A percentile compares a stretch with the other conserved stretches of the same genome.
Conservation (phyloP, 257 asterid species). For the Nicotiana benthamiana region DNA sequence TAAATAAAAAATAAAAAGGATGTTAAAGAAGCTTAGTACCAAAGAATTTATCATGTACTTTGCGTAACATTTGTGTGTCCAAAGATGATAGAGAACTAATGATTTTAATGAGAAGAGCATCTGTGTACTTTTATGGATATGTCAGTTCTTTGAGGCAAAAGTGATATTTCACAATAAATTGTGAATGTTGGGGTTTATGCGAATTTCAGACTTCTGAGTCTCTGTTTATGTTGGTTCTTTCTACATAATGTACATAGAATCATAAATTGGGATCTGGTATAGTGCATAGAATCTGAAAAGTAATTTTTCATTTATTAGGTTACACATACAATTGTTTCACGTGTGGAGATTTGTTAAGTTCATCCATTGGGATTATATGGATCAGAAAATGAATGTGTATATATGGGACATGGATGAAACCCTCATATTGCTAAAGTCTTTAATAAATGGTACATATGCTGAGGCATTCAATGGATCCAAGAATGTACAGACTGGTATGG, state of each 20-base stretch:
- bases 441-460: slow-evolving; percentile 66
- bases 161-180: neutral
- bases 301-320: neutral
- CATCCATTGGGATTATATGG: slow-evolving; percentile 19
- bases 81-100: neutral
- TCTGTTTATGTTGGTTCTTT: neutral
- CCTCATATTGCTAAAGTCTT: slow-evolving; percentile 76
- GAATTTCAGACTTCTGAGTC: neutral
- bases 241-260: neutral
- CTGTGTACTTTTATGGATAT: neutral
- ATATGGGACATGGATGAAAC: slow-evolving; percentile 99
- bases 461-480: slow-evolving; percentile 56
- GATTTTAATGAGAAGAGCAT: neutral
- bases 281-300: neutral
- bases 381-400: slow-evolving; percentile 60
- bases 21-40: neutral
- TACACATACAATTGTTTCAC: neutral
- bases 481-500: slow-evolving; percentile 52
- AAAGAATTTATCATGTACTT: neutral
- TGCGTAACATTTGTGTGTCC: neutral
- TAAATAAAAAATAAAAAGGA: neutral
- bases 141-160: neutral
- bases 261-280: neutral
- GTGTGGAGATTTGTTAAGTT: neutral
- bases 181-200: neutral